Evolutionary conservation across 2,329 filamentous ascomycete species (phyloP).

Genomic region (Fusarium sp.): DNA sequence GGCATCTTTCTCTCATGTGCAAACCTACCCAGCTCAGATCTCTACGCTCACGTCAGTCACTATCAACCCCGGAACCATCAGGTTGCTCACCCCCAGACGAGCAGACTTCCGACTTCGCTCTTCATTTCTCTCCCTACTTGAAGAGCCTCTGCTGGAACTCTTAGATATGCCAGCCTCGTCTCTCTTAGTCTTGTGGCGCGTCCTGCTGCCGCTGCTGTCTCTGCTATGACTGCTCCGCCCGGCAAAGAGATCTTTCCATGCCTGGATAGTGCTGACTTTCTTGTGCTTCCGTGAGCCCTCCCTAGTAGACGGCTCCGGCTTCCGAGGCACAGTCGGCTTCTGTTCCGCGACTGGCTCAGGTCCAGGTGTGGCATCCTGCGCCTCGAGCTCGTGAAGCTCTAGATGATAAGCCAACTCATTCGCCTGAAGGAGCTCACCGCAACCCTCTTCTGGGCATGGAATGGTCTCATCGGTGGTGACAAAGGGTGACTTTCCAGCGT

Average conservation of each 20-base stretch:
- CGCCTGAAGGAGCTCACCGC: slow-evolving; percentile 64
- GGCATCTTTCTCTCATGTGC: slow-evolving; percentile 83
- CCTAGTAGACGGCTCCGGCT: slow-evolving; percentile 19
- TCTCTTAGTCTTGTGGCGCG: slow-evolving; percentile 45
- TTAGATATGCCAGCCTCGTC: slow-evolving; percentile 28
- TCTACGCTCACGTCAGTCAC: slow-evolving; percentile 50
- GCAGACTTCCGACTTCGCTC: slow-evolving; percentile 23
- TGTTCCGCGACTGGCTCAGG: slow-evolving; percentile 23
- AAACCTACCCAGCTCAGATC: slow-evolving; percentile 77
- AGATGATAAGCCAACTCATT: slow-evolving; percentile 47
- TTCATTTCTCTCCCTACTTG: slow-evolving; percentile 9
- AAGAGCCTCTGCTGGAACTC: slow-evolving; percentile 8
- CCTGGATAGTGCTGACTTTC: slow-evolving; percentile 37
- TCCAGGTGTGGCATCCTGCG: slow-evolving; percentile 30
- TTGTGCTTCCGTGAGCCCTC: slow-evolving; percentile 28
- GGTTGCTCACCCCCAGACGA: slow-evolving; percentile 40
- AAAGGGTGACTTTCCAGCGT: slow-evolving; percentile 35
- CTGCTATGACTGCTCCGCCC: slow-evolving; percentile 15
- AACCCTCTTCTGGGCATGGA: slow-evolving; percentile 59
- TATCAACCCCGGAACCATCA: background rate
- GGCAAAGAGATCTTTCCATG: slow-evolving; percentile 44
- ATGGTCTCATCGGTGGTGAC: slow-evolving; percentile 21
- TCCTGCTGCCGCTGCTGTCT: slow-evolving; percentile 36
- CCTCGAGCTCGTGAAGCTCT: slow-evolving; percentile 48
- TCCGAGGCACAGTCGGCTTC: slow-evolving; percentile 19